Conservation (phyloP, 202 grass and related monocot species). For the Eragrostis tef region DNA sequence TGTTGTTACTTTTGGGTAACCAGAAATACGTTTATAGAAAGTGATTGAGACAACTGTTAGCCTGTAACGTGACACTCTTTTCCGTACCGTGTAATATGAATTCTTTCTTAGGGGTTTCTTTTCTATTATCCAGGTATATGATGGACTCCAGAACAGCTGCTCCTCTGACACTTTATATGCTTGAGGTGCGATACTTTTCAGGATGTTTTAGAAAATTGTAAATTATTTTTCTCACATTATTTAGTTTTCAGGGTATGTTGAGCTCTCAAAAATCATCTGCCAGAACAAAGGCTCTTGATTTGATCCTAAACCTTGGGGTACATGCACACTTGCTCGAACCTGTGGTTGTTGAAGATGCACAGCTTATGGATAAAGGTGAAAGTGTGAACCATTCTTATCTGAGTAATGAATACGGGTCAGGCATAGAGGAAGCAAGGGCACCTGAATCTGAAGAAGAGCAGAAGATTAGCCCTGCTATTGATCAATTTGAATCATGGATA, state of each 20-base stretch:
- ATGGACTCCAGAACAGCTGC: constrained; percentile 83
- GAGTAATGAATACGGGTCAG: constrained; percentile 60
- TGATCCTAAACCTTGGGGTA: constrained; percentile 91
- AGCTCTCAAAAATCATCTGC: constrained; percentile 74
- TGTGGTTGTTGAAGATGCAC: constrained; percentile 77
- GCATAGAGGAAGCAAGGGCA: constrained; percentile 53
- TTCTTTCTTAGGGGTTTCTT: constrained; percentile 29
- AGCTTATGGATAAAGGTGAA: constrained; percentile 59
- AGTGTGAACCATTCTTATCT: constrained; percentile 60
- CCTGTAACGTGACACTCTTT: neutral
- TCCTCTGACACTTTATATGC: constrained; percentile 95
- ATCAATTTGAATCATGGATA: constrained; percentile 96
- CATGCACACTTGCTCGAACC: constrained; percentile 95
- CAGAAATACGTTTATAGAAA: neutral
- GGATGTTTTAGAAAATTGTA: constrained; percentile 6
- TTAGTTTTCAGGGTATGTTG: constrained; percentile 76
- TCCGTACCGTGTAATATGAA: neutral
- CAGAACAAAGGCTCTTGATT: constrained; percentile 95
- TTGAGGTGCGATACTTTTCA: constrained; percentile 71
- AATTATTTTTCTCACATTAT: constrained; percentile 46
- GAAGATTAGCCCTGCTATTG: constrained; percentile 69
- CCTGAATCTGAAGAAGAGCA: constrained; percentile 52
- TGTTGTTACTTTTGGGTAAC: neutral
- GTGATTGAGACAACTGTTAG: neutral
- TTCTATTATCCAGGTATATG: constrained; percentile 81